Conservation (phyloP, 495 filamentous ascomycete genomes). For the Wilcoxina mikolae region DNA sequence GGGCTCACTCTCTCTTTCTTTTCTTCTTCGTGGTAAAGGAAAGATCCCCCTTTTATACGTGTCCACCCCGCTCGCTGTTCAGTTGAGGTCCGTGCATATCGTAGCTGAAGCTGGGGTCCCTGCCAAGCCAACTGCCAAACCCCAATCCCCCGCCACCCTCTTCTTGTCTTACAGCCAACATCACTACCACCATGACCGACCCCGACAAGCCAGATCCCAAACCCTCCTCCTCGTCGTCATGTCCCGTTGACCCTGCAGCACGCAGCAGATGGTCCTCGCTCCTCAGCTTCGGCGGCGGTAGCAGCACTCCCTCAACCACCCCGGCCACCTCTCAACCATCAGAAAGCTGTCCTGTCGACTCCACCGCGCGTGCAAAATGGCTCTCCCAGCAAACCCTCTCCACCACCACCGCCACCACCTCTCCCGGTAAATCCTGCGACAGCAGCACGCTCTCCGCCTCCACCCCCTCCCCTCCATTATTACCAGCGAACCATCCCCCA, state of each 20-base stretch:
- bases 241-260: constrained; percentile 1
- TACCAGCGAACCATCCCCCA: constrained; percentile 30
- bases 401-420: constrained; percentile 22
- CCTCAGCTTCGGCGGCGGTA: background rate
- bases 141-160: too few species aligned
- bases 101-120: too few species aligned
- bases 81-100: too few species aligned
- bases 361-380: constrained; percentile 72
- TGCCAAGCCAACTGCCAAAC: too few species aligned
- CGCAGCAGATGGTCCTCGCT: background rate
- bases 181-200: background rate
- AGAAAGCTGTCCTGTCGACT: constrained; percentile 69
- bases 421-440: constrained; percentile 28
- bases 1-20: too few species aligned
- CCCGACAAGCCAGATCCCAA: background rate
- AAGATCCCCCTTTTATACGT: too few species aligned
- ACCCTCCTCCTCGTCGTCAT: background rate
- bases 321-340: background rate
- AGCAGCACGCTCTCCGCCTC: constrained; percentile 27
- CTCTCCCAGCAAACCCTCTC: constrained; percentile 32
- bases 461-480: constrained; percentile 19
- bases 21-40: too few species aligned
- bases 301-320: background rate
- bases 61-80: too few species aligned
- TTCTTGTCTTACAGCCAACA: background rate